Conservation (phyloP, 202 grass and related monocot genomes). For the Zizania palustris region DNA sequence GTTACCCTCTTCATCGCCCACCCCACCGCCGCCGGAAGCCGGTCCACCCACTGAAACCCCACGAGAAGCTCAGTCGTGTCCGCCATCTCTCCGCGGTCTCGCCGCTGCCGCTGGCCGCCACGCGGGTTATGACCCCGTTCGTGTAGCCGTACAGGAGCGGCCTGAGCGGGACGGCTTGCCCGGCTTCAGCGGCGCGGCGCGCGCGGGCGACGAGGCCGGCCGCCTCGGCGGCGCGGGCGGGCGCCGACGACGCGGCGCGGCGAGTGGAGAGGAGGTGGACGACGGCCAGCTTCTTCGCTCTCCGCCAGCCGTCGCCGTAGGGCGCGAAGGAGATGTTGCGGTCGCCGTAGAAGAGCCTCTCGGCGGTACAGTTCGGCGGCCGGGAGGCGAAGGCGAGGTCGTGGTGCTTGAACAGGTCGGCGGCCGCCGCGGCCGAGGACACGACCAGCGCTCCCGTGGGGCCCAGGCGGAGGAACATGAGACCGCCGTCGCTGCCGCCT, state of each 20-base stretch:
- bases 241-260: slow-evolving; percentile 29
- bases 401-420: slow-evolving; percentile 43
- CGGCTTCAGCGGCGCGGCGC: background rate
- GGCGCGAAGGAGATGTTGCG: slow-evolving; percentile 46
- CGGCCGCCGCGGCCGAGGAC: slow-evolving; percentile 32
- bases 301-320: slow-evolving; percentile 44
- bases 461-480: slow-evolving; percentile 19
- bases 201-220: slow-evolving; percentile 27
- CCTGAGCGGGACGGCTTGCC: slow-evolving; percentile 32
- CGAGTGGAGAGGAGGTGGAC: slow-evolving; percentile 48
- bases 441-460: slow-evolving; percentile 34
- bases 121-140: slow-evolving; percentile 39
- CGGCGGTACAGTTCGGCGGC: slow-evolving; percentile 10
- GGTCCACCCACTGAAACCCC: slow-evolving; percentile 38
- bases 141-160: slow-evolving; percentile 47
- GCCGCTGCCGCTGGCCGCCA: slow-evolving; percentile 25
- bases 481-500: slow-evolving; percentile 15
- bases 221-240: slow-evolving; percentile 20
- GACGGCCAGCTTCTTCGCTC: slow-evolving; percentile 42
- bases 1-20: slow-evolving; percentile 28
- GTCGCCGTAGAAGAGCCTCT: background rate
- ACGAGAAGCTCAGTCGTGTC: slow-evolving; percentile 39
- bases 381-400: slow-evolving; percentile 47
- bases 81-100: slow-evolving; percentile 27
- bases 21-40: slow-evolving; percentile 25